phyloP scores from a whole-genome alignment of 768 basidiomycete genomes.

The Boletus rex-veris region DNA sequence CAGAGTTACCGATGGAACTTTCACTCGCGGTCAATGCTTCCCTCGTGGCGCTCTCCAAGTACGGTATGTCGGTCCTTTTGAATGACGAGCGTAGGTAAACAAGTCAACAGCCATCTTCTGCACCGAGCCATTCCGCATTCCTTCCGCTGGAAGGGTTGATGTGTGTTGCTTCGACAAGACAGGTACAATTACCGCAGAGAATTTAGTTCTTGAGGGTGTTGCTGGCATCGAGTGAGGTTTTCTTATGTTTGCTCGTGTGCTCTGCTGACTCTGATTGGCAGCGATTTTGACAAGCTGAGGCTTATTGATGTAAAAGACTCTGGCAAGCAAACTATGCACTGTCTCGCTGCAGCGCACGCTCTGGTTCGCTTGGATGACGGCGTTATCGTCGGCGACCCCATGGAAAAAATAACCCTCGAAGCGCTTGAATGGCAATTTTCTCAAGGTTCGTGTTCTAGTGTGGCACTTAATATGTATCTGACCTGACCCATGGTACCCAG shows the following conservation, averaged over 20 bases:
- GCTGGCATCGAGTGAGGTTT: slow-evolving; percentile 82
- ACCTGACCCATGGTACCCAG: slow-evolving; percentile 22
- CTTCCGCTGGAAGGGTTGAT: slow-evolving; percentile 91
- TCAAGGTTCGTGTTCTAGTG: slow-evolving; percentile 45
- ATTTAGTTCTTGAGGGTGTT: slow-evolving; percentile 91
- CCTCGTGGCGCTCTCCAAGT: slow-evolving; percentile 90
- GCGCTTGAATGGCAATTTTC: slow-evolving; percentile 84
- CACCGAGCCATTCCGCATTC: slow-evolving; percentile 98
- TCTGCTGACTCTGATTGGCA: slow-evolving; percentile 27
- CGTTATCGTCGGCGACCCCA: slow-evolving; percentile 92
- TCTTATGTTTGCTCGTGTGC: neutral
- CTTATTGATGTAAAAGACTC: slow-evolving; percentile 80
- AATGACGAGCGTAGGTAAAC: neutral
- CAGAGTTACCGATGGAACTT: slow-evolving; percentile 97
- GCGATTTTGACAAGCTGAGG: slow-evolving; percentile 54
- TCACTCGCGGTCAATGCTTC: slow-evolving; percentile 95
- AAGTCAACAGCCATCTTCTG: slow-evolving; percentile 83
- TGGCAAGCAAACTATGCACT: slow-evolving; percentile 72
- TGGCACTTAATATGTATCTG: neutral
- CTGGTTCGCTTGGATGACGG: slow-evolving; percentile 93
- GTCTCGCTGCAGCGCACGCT: slow-evolving; percentile 93
- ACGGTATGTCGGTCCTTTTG: slow-evolving; percentile 48
- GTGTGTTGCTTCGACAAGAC: slow-evolving; percentile 99
- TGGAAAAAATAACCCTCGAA: slow-evolving; percentile 96
- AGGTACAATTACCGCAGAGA: slow-evolving; percentile 95